These are phyloP conservation scores for Populus nigra DNA, from an alignment of 345 rosid genomes.

Conservation along the genomic window DNA sequence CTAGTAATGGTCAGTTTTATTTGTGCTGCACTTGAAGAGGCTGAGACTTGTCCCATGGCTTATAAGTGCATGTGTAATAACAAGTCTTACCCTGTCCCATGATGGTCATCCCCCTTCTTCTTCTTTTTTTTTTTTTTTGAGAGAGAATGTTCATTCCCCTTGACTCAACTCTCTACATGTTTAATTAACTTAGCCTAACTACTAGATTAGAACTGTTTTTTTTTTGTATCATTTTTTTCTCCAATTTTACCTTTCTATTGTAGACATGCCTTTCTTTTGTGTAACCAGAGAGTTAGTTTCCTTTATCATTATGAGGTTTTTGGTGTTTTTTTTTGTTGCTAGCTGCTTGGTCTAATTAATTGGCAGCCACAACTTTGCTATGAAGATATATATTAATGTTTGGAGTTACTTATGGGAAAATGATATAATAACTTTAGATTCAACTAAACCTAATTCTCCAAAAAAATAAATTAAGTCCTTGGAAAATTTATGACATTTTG, in stretches of 20 bases:
- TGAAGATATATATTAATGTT: no score
- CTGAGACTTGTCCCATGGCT: conserved; percentile 96
- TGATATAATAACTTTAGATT: no score
- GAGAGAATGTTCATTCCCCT: background rate
- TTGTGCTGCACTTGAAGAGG: conserved; percentile 78
- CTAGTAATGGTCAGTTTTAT: conserved; percentile 92
- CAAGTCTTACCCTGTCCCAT: conserved; percentile 87
- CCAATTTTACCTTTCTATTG: background rate
- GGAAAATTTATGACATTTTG: no score
- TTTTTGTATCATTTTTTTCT: background rate
- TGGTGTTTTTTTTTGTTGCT: no score
- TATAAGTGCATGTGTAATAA: conserved; percentile 92
- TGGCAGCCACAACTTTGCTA: no score
- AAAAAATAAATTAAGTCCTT: no score
- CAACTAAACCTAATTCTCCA: no score
- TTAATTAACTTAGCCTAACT: background rate
- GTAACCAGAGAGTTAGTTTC: conserved; percentile 11
- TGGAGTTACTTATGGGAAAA: no score
- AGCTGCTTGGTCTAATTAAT: background rate
- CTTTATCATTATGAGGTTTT: background rate
- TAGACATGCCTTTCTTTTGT: background rate
- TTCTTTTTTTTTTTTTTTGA: background rate
- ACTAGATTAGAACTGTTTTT: background rate
- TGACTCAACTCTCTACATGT: background rate
- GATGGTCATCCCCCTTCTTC: background rate